These are phyloP conservation scores for Thyridium curvatum DNA, from an alignment of 2,329 filamentous ascomycete species.

Conservation along the genomic window DNA sequence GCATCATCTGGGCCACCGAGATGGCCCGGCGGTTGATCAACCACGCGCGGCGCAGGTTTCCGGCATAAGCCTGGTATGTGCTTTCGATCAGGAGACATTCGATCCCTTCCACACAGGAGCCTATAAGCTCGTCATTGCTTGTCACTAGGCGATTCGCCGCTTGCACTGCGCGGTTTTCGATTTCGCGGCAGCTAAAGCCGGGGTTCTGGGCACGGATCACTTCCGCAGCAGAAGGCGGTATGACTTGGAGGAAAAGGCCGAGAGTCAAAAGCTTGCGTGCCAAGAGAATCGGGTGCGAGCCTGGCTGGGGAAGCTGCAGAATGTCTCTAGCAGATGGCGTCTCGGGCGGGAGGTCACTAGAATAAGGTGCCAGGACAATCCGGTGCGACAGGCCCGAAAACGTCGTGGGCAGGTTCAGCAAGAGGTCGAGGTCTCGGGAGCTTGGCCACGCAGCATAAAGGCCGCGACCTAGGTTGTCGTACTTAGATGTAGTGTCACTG, in stretches of 20 bases:
- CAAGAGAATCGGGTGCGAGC: constrained; percentile 25
- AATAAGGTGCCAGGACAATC: no score
- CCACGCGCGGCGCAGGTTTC: constrained; percentile 39
- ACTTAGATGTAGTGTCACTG: no score
- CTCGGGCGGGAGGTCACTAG: no score
- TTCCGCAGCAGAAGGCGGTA: not conserved
- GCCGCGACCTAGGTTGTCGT: no score
- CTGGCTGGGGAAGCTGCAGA: constrained; percentile 20
- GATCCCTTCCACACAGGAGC: constrained; percentile 35
- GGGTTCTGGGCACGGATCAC: no score
- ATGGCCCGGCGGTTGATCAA: constrained; percentile 36
- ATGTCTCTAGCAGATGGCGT: constrained; percentile 17
- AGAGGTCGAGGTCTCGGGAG: no score
- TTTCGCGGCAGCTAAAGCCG: not conserved
- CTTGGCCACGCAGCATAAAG: no score
- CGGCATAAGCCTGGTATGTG: constrained; percentile 37
- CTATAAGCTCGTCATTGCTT: constrained; percentile 36
- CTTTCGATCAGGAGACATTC: constrained; percentile 42
- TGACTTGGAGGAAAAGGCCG: constrained; percentile 21
- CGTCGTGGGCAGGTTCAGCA: no score
- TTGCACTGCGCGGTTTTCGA: constrained; percentile 2
- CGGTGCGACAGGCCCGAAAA: no score
- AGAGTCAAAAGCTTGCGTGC: constrained; percentile 25
- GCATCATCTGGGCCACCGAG: constrained; percentile 14
- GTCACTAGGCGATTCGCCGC: constrained; percentile 27